phyloP scores from a whole-genome alignment of 352 stramenopile species.

The Pelagophyceae sp. region DNA sequence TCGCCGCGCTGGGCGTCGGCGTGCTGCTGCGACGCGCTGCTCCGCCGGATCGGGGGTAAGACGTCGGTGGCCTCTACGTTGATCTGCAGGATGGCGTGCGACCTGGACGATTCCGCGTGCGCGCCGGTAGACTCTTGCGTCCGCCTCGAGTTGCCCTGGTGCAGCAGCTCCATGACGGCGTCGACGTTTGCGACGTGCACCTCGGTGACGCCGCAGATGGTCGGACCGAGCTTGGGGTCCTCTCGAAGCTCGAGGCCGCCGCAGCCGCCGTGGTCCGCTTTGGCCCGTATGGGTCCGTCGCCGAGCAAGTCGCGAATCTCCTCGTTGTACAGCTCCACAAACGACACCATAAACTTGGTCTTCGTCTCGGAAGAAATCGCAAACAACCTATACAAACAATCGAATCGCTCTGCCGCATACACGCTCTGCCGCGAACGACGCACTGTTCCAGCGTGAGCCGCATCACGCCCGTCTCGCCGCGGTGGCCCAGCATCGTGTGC shows the following conservation, averaged over 20 bases:
- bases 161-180: constrained; percentile 71
- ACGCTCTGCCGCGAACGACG: no score
- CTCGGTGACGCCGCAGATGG: constrained; percentile 68
- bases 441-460: constrained; percentile 65
- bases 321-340: constrained; percentile 64
- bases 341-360: constrained; percentile 2
- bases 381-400: no score
- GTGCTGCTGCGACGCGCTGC: neutral
- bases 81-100: constrained; percentile 63
- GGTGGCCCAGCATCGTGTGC: constrained; percentile 74
- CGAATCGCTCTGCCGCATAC: constrained; percentile 3
- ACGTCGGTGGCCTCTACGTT: constrained; percentile 48
- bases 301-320: constrained; percentile 70
- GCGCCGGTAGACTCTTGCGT: constrained; percentile 73
- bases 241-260: constrained; percentile 55
- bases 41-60: constrained; percentile 45
- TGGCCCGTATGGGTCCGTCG: constrained; percentile 36
- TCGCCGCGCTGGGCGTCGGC: neutral
- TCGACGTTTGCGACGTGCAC: constrained; percentile 59
- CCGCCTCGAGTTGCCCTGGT: constrained; percentile 63
- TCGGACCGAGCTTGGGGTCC: constrained; percentile 65
- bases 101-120: constrained; percentile 72
- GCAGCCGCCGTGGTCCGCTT: constrained; percentile 25
- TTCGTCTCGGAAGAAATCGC: no score
- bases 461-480: constrained; percentile 67